A percentile compares a stretch with the other conserved stretches of the same genome.
Evolutionary conservation across 2,329 filamentous ascomycete genomes (phyloP).

Genomic region (Claviceps digitariae): DNA sequence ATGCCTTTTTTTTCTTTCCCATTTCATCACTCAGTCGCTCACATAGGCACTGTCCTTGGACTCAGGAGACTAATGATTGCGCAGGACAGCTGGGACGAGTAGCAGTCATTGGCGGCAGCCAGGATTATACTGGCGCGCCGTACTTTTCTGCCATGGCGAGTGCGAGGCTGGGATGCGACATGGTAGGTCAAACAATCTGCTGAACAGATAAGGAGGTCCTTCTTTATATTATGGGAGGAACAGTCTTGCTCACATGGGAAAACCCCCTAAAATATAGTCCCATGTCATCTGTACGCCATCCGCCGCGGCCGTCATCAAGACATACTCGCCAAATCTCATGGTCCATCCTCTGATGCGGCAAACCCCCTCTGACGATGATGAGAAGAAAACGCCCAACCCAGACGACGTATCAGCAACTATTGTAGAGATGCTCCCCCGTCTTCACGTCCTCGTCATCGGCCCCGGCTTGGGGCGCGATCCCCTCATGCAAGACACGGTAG

Average conservation of each 20-base stretch:
- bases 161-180: slow-evolving; percentile 75
- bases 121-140: slow-evolving; percentile 92
- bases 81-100: slow-evolving; percentile 82
- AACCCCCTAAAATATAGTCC: slow-evolving; percentile 45
- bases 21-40: too few relatives aligned
- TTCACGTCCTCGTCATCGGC: slow-evolving; percentile 87
- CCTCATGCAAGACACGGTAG: slow-evolving; percentile 79
- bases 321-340: slow-evolving; percentile 96
- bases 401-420: slow-evolving; percentile 52
- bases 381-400: slow-evolving; percentile 38
- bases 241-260: background rate
- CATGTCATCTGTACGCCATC: slow-evolving; percentile 92
- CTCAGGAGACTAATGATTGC: background rate
- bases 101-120: slow-evolving; percentile 85
- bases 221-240: too few relatives aligned
- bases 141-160: slow-evolving; percentile 98
- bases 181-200: slow-evolving; percentile 42
- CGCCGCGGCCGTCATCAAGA: slow-evolving; percentile 83
- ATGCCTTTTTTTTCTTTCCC: too few relatives aligned
- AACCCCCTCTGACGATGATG: slow-evolving; percentile 27
- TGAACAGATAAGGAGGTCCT: background rate
- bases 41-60: background rate
- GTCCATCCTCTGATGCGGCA: slow-evolving; percentile 93
- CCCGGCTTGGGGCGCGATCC: slow-evolving; percentile 82
- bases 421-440: slow-evolving; percentile 65